phyloP scores from a whole-genome alignment of 306 rosid species.

The Sesbania bispinosa region DNA sequence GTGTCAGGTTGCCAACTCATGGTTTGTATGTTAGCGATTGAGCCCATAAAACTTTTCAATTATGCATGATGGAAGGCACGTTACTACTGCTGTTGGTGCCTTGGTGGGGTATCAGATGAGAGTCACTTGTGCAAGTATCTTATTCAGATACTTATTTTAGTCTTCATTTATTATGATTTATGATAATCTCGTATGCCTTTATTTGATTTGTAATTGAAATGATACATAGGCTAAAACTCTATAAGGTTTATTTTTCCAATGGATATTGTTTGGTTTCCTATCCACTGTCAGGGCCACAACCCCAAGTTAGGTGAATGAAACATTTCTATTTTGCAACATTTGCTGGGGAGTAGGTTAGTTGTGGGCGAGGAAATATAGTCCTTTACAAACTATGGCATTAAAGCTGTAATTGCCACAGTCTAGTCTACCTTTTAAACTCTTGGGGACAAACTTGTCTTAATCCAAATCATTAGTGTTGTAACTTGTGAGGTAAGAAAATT shows the following conservation, averaged over 20 bases:
- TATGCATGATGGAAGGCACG: constrained; percentile 10
- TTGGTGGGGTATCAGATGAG: constrained; percentile 4
- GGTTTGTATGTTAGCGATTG: constrained; percentile 11
- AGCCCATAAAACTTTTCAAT: background rate
- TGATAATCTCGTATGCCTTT: constrained; percentile 16
- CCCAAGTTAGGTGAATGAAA: no score
- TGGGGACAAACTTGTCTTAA: background rate
- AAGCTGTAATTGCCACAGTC: background rate
- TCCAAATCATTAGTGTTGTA: background rate
- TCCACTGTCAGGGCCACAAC: background rate
- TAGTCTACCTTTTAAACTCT: background rate
- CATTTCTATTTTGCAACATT: constrained; percentile 18
- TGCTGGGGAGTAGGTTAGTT: background rate
- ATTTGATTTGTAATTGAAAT: constrained; percentile 5
- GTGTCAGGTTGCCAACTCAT: background rate
- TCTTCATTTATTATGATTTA: background rate
- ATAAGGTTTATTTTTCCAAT: background rate
- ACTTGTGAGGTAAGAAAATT: background rate
- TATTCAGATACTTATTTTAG: background rate
- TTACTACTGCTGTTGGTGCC: background rate
- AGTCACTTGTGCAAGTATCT: background rate
- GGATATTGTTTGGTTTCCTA: background rate
- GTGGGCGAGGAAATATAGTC: background rate
- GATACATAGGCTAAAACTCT: background rate
- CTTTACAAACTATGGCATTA: constrained; percentile 5